phyloP scores from a whole-genome alignment of 2,329 filamentous ascomycete species.

The Sphaerulina vaccinii region DNA sequence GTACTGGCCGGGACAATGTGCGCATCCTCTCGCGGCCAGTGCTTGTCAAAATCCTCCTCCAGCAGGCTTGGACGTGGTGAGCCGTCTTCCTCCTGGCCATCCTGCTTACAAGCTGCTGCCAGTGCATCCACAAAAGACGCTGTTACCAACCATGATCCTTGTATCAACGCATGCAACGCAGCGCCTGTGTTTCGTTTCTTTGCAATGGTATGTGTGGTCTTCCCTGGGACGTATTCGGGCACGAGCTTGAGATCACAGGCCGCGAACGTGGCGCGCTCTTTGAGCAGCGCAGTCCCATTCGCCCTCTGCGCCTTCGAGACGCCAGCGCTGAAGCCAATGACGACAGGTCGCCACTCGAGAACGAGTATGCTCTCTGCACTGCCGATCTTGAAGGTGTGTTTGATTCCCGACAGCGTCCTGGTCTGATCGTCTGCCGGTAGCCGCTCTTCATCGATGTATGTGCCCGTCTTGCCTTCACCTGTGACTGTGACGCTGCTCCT shows the following conservation, averaged over 20 bases:
- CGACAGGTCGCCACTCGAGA: constrained; percentile 69
- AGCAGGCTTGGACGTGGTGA: constrained; percentile 45
- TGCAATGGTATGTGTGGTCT: constrained; percentile 84
- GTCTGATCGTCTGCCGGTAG: constrained; percentile 52
- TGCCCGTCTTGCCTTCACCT: constrained; percentile 85
- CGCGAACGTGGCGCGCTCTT: constrained; percentile 67
- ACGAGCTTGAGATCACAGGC: constrained; percentile 85
- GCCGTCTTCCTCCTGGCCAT: constrained; percentile 23
- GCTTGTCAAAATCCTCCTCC: constrained; percentile 73
- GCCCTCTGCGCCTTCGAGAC: constrained; percentile 56
- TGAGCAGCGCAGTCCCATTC: constrained; percentile 56
- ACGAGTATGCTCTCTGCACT: constrained; percentile 47
- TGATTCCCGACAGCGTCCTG: constrained; percentile 51
- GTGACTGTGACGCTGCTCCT: constrained; percentile 71
- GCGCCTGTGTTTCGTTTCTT: constrained; percentile 88
- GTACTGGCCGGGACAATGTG: constrained; percentile 72
- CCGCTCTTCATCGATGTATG: constrained; percentile 69
- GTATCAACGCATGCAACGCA: constrained; percentile 80
- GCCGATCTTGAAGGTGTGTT: constrained; percentile 63
- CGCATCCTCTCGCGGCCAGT: constrained; percentile 73
- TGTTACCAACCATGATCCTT: constrained; percentile 74
- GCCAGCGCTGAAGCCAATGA: constrained; percentile 74
- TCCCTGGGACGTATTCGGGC: constrained; percentile 64
- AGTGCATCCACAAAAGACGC: constrained; percentile 72
- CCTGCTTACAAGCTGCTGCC: constrained; percentile 55